Evolutionary conservation across 192 early-diverging fungal species (phyloP), one percentile per base, ranked within the genome.

Genomic region (Helicostylum pulchrum): DNA sequence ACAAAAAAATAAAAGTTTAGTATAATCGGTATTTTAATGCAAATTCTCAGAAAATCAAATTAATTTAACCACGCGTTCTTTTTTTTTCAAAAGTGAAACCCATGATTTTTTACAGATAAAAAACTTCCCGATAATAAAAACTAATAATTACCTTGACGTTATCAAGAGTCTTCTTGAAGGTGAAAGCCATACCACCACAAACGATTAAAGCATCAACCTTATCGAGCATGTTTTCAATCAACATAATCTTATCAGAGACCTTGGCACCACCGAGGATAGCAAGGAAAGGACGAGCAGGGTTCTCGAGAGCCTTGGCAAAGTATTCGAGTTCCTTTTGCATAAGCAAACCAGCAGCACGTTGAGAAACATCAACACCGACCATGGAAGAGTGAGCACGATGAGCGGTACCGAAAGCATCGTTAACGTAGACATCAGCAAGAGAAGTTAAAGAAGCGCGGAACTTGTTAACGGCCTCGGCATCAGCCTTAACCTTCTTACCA

Each of bases 251-350:
- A 78, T 99, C 96, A 15, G 94, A 92, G 23, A 99, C 92, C 84
- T 97, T 99, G 79, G 96, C 96, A 60, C 89, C 96, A 54, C 96
- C 96, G 50, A 99, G 80, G 62, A 99, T 99, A 43, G 96, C 96
- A 67, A 97, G 75, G 86, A 97, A 99, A 34, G 96, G 96, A 52
- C 83, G 80, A 31, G 90, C 89, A 34, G 96, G 96, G 76, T 83
- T 82, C 82, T 99, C 96, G 14, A 96, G 84, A 12, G 92, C 95
- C 83, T 96, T 93, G 61, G 88, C 94, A 87, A 99, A 99, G 88
- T 90, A 99, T 74, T 97, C 94, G 51, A 99, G 86, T 84, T 99
- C 96, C 84, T 95, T 95, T 83, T 96, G 91, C 93, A 99, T 96
- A 76, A 99, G 80, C 78, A 99, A 91, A 45, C 96, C 96, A 46